Base-by-base conservation (phyloP, 345 rosid genomes). In the Aquilaria yunnanensis region DNA sequence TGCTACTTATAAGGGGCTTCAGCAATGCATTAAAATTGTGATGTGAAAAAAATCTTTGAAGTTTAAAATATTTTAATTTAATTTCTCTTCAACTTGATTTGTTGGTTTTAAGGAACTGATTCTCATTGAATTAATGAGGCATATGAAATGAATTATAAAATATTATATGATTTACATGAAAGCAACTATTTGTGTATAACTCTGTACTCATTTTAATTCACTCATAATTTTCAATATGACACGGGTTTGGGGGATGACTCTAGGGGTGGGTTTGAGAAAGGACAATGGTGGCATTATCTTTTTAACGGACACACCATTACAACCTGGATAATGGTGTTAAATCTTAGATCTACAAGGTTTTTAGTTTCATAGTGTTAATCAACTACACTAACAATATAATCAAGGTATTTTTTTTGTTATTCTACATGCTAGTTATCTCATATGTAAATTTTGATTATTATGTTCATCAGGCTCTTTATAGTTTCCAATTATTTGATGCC, bases 1-100 rank as follows among this genome's bases (percentile, higher is more conserved):
- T 73, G 97, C 99, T 77, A 96, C 97, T 67, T 85, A 91, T 77
- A 94, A 85, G 77, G 99, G 99, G 78, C 97, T 94, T 72, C 99
- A 91, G 67, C 97, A 85, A 69, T 94, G 99, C 83, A 95, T 91
- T 70, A 97, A 95, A 79, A 95, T 97, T 76, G 96, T 95, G 71
- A 89, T 89, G 92, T 23, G 23, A 23, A 23, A 23, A 23, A 23
- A 23, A 23, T 23, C 1, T 23, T 23, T 23, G 23, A 23, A 23
- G 23, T 23, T 23, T 23, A 23, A 23, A 23, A 23, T 23, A 0
- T 23, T 23, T 23, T 23, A 23, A 23, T 23, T 23, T 23, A 23
- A 23, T 23, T 23, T 23, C 23, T 23, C 1, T 23, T 23, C 1
- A 23, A 23, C 23, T 23, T 23, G 23, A 23, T 23, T 23, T 23